Percentiles rank a stretch among this genome's conserved stretches.
These are phyloP conservation scores for Cladobotryum mycophilum DNA, from an alignment of 2,329 filamentous ascomycete species.

Conservation along the genomic window DNA sequence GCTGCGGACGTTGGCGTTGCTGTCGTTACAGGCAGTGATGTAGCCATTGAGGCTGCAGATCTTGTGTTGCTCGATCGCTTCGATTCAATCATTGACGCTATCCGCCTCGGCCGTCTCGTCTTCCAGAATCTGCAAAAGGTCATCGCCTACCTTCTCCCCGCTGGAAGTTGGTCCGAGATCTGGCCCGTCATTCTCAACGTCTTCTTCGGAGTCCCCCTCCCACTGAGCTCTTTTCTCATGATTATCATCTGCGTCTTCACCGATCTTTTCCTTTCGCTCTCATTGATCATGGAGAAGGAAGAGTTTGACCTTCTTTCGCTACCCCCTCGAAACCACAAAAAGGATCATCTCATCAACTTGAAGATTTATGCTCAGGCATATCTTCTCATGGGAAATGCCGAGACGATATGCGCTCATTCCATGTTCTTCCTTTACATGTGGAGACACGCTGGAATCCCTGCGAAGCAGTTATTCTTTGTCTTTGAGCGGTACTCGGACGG, in stretches of 20 bases:
- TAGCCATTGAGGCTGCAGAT: conserved; percentile 58
- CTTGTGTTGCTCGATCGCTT: conserved; percentile 66
- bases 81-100: conserved; percentile 62
- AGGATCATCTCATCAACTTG: conserved; percentile 45
- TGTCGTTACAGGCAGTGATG: conserved; percentile 57
- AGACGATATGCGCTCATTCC: conserved; percentile 41
- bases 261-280: conserved; percentile 44
- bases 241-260: conserved; percentile 53
- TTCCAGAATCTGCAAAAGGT: conserved; percentile 38
- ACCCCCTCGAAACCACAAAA: conserved; percentile 43
- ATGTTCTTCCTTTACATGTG: conserved; percentile 52
- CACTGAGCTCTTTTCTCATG: conserved; percentile 48
- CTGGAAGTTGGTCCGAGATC: conserved; percentile 50
- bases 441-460: conserved; percentile 40
- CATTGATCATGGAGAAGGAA: conserved; percentile 49
- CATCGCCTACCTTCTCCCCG: conserved; percentile 41
- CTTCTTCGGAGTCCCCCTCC: conserved; percentile 47
- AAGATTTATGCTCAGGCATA: conserved; percentile 48
- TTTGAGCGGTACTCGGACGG: conserved; percentile 43
- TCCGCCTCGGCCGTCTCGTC: conserved; percentile 38
- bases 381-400: conserved; percentile 46
- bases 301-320: conserved; percentile 47
- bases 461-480: conserved; percentile 41
- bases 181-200: conserved; percentile 52
- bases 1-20: conserved; percentile 65